Evolutionary conservation across 495 filamentous ascomycete genomes (phyloP), one percentile per base, ranked within the genome.

Genomic region (Stereocaulon alpinum): DNA sequence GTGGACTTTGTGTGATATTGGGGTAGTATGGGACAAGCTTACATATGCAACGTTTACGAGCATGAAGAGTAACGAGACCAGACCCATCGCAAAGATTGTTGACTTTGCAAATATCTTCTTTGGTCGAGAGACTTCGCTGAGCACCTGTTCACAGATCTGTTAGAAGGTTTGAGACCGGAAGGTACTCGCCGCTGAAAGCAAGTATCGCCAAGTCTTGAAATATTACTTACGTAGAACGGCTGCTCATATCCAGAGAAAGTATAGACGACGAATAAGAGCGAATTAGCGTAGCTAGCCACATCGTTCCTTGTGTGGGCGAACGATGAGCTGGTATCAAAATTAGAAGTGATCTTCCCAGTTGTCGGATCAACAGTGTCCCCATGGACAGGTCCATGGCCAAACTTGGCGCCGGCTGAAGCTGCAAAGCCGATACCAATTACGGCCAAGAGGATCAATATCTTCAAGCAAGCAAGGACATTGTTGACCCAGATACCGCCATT

Each of bases 391-490:
- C 58, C 61, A 60, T 61, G 62, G 20, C 64, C 64, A 49, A 66
- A 53, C 14, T 61, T 63, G 17, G 60, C 65, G 30, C 65, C 61
- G 32, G 55, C 59, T 29, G 54, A 58, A 12, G 49, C 63, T 34
- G 68, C 69, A 44, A 77, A 66, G 9, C 66, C 76, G 15, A 68
- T 63, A 11, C 71, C 63, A 48, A 77, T 70, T 55, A 78, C 68
- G 1, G 72, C 58, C 1, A 79, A 29, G 32, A 82, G 67, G 3
- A 77, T 71, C 7, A 66, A 48, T 12, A 77, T 64, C 60, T 83
- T 83, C 50, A 80, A 61, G 0, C 72, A 42, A 3, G 76, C 80
- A 40, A 82, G 67, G 14, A 73, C 24, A 58, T 82, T 82, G 61
- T 76, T 76, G 27, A 82, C 18, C 40, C 56, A 62, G 45, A 82